Percentiles rank a stretch among this genome's conserved stretches.
These are phyloP conservation scores for Limonium bicolor DNA, from an alignment of 148 eudicot genomes.

Conservation along the genomic window DNA sequence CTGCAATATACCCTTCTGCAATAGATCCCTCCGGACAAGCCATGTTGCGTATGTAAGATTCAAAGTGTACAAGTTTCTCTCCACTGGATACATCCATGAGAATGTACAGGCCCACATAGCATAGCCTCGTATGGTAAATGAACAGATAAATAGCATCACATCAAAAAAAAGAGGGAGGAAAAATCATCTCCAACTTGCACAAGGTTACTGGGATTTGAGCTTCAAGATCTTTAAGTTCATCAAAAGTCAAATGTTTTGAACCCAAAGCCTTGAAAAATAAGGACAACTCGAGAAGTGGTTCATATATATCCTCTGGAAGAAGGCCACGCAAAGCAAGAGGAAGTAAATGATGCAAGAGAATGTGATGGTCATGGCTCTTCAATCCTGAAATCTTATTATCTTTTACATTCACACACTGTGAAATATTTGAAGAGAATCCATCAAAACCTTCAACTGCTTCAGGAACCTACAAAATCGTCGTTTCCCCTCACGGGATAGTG, in stretches of 20 bases:
- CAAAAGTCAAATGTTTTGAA: slow-evolving; percentile 1
- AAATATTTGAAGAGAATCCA: slow-evolving; percentile 6
- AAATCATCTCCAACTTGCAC: slow-evolving; percentile 2
- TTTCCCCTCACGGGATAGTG: too few species aligned
- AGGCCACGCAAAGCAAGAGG: slow-evolving; percentile 1
- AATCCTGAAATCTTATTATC: slow-evolving; percentile 1
- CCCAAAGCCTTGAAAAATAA: neutral
- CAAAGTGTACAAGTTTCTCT: slow-evolving; percentile 2
- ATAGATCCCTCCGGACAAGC: slow-evolving; percentile 14
- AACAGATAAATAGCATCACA: too few species aligned
- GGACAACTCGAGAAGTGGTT: neutral
- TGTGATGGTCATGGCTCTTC: slow-evolving; percentile 8
- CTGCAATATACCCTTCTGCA: slow-evolving; percentile 8
- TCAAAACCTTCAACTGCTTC: slow-evolving; percentile 3
- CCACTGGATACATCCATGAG: slow-evolving; percentile 11
- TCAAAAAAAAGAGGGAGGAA: too few species aligned
- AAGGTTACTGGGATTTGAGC: slow-evolving; percentile 1
- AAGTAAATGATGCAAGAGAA: slow-evolving; percentile 4
- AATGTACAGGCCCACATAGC: neutral
- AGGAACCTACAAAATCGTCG: slow-evolving; percentile 2
- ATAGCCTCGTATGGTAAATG: slow-evolving; percentile 8
- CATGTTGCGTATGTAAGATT: slow-evolving; percentile 9
- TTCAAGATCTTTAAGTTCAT: neutral
- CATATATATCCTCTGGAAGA: neutral
- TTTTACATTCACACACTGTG: neutral